Conservation (phyloP, 352 stramenopile genomes). For the Phytophthora meadii region DNA sequence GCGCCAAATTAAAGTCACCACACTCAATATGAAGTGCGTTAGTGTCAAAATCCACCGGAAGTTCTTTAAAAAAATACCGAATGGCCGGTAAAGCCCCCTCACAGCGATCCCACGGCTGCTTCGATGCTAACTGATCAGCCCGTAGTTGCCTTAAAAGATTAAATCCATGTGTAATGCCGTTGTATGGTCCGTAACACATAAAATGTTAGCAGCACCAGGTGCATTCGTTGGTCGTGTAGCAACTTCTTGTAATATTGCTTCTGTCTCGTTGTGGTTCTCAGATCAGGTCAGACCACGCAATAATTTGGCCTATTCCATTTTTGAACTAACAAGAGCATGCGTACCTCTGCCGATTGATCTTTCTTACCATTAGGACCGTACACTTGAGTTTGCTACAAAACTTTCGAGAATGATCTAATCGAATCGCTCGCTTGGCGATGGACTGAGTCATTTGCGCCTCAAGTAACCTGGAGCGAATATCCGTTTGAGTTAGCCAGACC, state of each 20-base stretch:
- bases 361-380: conserved; percentile 3
- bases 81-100: no score
- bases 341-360: conserved; percentile 2
- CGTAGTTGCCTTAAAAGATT: no score
- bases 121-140: no score
- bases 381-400: conserved; percentile 22
- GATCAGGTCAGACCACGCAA: background rate
- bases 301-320: conserved; percentile 19
- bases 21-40: no score
- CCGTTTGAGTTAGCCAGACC: background rate
- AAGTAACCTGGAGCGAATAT: background rate
- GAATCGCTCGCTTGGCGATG: background rate
- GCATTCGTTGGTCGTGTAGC: no score
- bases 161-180: no score
- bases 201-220: no score
- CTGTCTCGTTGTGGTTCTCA: conserved; percentile 23
- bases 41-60: no score
- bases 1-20: no score
- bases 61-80: no score
- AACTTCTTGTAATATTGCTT: conserved; percentile 1
- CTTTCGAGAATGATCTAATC: conserved; percentile 15
- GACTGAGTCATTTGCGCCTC: background rate
- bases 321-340: conserved; percentile 19
- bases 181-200: background rate
- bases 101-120: no score